These are phyloP conservation scores for Sungouiella thailandica DNA, from an alignment of 805 yeast species.

Conservation along the genomic window DNA sequence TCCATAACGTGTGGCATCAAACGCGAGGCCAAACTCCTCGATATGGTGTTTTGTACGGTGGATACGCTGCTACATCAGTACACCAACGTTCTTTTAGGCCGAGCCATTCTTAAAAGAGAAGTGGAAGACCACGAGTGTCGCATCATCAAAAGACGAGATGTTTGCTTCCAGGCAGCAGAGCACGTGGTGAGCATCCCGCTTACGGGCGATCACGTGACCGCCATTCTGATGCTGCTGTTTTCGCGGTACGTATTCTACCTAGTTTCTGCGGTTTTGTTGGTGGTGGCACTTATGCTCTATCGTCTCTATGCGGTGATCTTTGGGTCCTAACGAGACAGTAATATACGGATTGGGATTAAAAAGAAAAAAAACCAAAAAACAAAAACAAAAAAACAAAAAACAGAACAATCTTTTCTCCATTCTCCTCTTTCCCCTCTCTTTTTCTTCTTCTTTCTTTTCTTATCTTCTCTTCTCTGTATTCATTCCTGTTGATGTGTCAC, in stretches of 20 bases:
- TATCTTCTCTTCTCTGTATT: no score
- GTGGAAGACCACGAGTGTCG: conserved; percentile 25
- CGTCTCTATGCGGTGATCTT: conserved; percentile 21
- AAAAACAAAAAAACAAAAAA: no score
- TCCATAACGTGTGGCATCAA: conserved; percentile 35
- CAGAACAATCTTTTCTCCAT: no score
- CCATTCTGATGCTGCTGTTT: conserved; percentile 17
- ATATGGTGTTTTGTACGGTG: conserved; percentile 25
- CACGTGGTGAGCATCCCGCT: conserved; percentile 40
- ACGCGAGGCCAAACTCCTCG: conserved; percentile 27
- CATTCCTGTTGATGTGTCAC: no score
- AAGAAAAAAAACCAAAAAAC: no score
- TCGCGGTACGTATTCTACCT: conserved; percentile 21
- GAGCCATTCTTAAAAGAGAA: conserved; percentile 35
- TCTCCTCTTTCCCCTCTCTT: no score
- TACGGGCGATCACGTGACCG: conserved; percentile 26
- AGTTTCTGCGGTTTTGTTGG: conserved; percentile 19
- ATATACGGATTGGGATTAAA: no score
- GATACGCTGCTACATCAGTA: conserved; percentile 33
- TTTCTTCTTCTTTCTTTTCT: no score
- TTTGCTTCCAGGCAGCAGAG: conserved; percentile 39
- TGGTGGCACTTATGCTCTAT: conserved; percentile 22
- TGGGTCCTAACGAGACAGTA: conserved; percentile 4
- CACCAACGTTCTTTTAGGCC: conserved; percentile 34
- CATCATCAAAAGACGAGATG: conserved; percentile 30